These are phyloP conservation scores for Alternaria atra DNA, from an alignment of 2,329 filamentous ascomycete genomes.

Conservation along the genomic window DNA sequence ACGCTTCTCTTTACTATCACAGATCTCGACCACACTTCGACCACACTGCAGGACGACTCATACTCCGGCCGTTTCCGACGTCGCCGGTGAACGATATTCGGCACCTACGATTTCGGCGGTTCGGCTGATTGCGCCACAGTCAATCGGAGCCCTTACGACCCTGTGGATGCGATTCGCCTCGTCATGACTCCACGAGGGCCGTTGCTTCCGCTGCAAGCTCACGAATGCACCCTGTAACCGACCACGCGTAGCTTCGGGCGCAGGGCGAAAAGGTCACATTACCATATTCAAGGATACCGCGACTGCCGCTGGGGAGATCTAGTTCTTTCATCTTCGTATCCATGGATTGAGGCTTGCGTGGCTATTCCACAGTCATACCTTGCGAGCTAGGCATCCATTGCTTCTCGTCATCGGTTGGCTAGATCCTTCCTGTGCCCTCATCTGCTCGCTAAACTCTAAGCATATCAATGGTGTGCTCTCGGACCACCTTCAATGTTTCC, in stretches of 20 bases:
- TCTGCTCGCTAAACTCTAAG: slow-evolving; percentile 1
- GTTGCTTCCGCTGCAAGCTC: slow-evolving; percentile 16
- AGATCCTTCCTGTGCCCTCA: neutral
- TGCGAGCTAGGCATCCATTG: slow-evolving; percentile 18
- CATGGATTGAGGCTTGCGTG: slow-evolving; percentile 4
- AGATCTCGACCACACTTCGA: slow-evolving; percentile 9
- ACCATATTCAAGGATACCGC: slow-evolving; percentile 4
- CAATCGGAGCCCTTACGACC: slow-evolving; percentile 1
- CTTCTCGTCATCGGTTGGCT: slow-evolving; percentile 13
- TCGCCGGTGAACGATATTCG: slow-evolving; percentile 20
- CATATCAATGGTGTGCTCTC: neutral
- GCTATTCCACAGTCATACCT: slow-evolving; percentile 6
- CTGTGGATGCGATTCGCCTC: slow-evolving; percentile 7
- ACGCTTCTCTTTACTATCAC: slow-evolving; percentile 12
- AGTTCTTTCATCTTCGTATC: slow-evolving; percentile 7
- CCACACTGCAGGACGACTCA: slow-evolving; percentile 15
- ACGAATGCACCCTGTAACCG: slow-evolving; percentile 5
- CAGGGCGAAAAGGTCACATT: slow-evolving; percentile 11
- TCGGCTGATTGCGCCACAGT: slow-evolving; percentile 10
- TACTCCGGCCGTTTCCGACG: slow-evolving; percentile 17
- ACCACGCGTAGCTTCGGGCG: slow-evolving; percentile 10
- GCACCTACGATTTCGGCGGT: slow-evolving; percentile 22
- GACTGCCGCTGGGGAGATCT: slow-evolving; percentile 4
- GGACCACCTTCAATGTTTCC: neutral
- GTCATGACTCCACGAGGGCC: slow-evolving; percentile 7